Base-by-base conservation (phyloP, 805 yeast genomes). In the Ogataea allantospora region DNA sequence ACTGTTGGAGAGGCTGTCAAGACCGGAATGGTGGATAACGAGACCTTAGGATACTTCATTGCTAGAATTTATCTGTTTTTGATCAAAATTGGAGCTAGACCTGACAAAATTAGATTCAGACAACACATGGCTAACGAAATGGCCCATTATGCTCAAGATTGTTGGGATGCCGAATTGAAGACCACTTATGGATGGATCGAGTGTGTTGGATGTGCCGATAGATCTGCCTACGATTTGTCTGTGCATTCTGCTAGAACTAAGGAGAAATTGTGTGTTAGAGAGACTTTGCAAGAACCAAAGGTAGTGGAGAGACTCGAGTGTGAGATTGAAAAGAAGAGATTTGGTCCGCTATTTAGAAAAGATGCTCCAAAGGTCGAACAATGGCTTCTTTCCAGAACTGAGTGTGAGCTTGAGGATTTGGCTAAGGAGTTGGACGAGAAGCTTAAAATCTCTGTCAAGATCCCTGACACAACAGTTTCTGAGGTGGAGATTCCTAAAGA, bases 191-290 rank as follows among this genome's bases (percentile, higher is more conserved):
- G 99, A 55, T 93, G 99, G 99, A 86, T 93, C 55, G 99, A 93
- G 72, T 95, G 99, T 80, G 97, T 93, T 62, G 99, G 99, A 53
- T 93, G 98, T 72, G 99, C 99, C 50, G 99, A 93, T 70, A 81
- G 99, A 73, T 86, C 96, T 30, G 99, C 99, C 27, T 93, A 88
- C 62, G 99, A 93, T 70, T 78, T 93, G 65, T 77, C 91, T 33
- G 99, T 95, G 45, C 99, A 93, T 63, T 68, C 97, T 30, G 93
- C 91, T 40, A 85, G 86, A 67, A 93, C 99, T 42, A 88, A 88
- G 67, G 96, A 88, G 70, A 91, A 88, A 68, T 72, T 93, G 54
- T 89, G 88, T 43, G 99, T 93, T 30, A 85, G 98, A 74, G 84
- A 93, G 69, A 76, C 87, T 41, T 76, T 93, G 54, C 80, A 84